phyloP scores from a whole-genome alignment of 106 monocot species.

The Acanthochlamys bracteata region DNA sequence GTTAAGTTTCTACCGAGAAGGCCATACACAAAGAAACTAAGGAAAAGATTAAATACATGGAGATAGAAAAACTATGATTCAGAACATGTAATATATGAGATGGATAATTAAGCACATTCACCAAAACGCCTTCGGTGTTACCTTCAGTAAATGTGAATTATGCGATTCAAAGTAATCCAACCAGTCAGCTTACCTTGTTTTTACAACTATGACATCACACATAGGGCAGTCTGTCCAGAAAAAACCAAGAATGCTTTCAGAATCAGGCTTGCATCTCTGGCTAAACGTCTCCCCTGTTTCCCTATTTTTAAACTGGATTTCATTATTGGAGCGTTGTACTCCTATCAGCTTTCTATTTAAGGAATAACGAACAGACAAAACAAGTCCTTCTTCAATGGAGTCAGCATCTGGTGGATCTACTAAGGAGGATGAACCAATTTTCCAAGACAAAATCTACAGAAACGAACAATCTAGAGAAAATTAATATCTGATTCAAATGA shows the following conservation, averaged over 20 bases:
- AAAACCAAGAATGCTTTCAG: slow-evolving; percentile 82
- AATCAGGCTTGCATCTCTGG: slow-evolving; percentile 57
- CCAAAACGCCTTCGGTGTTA: too few relatives aligned
- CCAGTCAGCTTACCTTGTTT: slow-evolving; percentile 53
- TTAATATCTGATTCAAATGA: neutral
- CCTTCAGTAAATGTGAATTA: too few relatives aligned
- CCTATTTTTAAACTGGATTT: slow-evolving; percentile 82
- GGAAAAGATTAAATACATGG: too few relatives aligned
- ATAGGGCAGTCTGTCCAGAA: slow-evolving; percentile 94
- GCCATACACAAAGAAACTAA: too few relatives aligned
- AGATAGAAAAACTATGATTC: too few relatives aligned
- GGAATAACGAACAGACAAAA: slow-evolving; percentile 76
- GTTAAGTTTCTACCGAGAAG: too few relatives aligned
- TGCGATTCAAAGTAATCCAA: too few relatives aligned
- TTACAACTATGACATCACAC: slow-evolving; percentile 77
- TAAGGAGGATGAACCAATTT: slow-evolving; percentile 39
- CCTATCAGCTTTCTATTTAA: slow-evolving; percentile 79
- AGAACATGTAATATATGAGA: too few relatives aligned
- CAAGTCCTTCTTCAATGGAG: slow-evolving; percentile 66
- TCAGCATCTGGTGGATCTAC: slow-evolving; percentile 78
- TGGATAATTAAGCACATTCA: too few relatives aligned
- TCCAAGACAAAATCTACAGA: slow-evolving; percentile 91
- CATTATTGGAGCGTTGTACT: slow-evolving; percentile 74
- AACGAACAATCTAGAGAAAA: neutral
- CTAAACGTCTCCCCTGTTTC: slow-evolving; percentile 61